phyloP scores from a whole-genome alignment of 1,139 yeast genomes.

The Lipomyces yarrowii region DNA sequence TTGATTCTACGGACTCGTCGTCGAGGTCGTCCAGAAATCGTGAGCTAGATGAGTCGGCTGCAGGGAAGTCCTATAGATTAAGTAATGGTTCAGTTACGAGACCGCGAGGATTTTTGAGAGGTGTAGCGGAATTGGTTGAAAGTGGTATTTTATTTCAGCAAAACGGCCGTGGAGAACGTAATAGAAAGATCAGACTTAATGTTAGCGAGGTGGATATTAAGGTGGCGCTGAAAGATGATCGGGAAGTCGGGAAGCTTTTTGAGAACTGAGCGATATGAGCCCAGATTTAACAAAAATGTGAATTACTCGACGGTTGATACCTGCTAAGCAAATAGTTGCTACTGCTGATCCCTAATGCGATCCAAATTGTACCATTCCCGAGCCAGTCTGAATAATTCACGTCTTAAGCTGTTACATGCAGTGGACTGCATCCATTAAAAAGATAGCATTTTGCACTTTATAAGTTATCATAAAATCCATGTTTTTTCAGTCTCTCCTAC shows the following conservation, averaged over 20 bases:
- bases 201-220: conserved; percentile 71
- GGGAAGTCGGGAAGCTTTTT: conserved; percentile 39
- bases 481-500: no score
- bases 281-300: background rate
- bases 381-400: no score
- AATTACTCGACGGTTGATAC: background rate
- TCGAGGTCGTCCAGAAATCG: background rate
- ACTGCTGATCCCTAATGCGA: no score
- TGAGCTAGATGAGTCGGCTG: conserved; percentile 9
- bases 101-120: conserved; percentile 53
- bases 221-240: conserved; percentile 61
- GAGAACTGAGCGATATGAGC: background rate
- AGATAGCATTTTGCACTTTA: no score
- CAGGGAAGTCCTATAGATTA: conserved; percentile 11
- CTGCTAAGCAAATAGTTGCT: no score
- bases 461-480: no score
- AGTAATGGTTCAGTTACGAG: conserved; percentile 34
- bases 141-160: conserved; percentile 76
- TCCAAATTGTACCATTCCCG: no score
- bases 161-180: conserved; percentile 66
- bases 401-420: no score
- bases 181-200: conserved; percentile 62
- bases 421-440: no score
- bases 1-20: background rate
- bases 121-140: conserved; percentile 69